Evolutionary conservation across 176 grass and related monocot genomes (phyloP).

Genomic region (Carex kokanica): DNA sequence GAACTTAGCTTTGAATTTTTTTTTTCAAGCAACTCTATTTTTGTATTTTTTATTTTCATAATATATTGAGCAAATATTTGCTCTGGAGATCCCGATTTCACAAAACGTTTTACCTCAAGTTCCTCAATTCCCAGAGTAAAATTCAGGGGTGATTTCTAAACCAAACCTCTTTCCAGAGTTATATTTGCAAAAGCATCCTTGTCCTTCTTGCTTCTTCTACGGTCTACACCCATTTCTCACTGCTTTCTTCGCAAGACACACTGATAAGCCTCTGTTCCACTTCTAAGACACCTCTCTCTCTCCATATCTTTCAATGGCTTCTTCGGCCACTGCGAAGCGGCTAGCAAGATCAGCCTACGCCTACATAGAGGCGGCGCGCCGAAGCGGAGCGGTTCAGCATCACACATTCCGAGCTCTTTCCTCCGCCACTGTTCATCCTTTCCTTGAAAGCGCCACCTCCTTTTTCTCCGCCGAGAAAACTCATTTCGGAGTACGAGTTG

Average conservation of each 20-base stretch:
- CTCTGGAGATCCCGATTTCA: too few species aligned
- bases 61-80: too few species aligned
- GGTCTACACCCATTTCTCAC: background rate
- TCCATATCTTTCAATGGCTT: background rate
- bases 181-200: slow-evolving; percentile 5
- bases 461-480: background rate
- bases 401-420: slow-evolving; percentile 15
- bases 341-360: slow-evolving; percentile 20
- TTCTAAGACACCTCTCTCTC: background rate
- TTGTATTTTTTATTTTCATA: too few species aligned
- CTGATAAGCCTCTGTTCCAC: slow-evolving; percentile 2
- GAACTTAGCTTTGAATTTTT: too few species aligned
- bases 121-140: too few species aligned
- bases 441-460: background rate
- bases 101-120: too few species aligned
- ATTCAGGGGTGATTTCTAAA: background rate
- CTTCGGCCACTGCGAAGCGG: slow-evolving; percentile 2
- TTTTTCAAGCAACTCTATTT: too few species aligned
- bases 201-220: slow-evolving; percentile 1
- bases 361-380: slow-evolving; percentile 13
- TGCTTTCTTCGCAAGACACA: background rate
- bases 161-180: background rate
- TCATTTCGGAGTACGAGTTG: background rate
- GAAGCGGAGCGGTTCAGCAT: background rate
- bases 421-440: background rate